Percentiles rank a stretch among this genome's conserved stretches.
phyloP scores from a whole-genome alignment of 2,329 filamentous ascomycete genomes.

The Diaporthe sp. region DNA sequence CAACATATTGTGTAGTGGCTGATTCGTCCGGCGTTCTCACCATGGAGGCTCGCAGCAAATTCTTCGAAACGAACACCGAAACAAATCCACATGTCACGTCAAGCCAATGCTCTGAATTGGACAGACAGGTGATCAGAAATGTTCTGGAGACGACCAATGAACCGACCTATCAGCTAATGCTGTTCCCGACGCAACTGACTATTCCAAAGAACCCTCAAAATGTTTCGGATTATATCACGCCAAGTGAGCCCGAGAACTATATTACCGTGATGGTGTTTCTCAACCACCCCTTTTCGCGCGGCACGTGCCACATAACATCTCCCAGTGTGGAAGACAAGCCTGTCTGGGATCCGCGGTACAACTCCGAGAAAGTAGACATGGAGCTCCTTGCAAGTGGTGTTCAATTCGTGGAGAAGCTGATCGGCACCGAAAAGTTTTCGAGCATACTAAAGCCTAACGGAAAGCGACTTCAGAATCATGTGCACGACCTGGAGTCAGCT shows the following conservation, averaged over 20 bases:
- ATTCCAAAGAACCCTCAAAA: slow-evolving; percentile 42
- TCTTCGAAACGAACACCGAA: neutral
- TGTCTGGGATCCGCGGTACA: slow-evolving; percentile 67
- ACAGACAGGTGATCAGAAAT: neutral
- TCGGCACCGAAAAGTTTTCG: slow-evolving; percentile 53
- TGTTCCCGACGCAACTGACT: slow-evolving; percentile 45
- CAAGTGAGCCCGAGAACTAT: slow-evolving; percentile 57
- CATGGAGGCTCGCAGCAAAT: slow-evolving; percentile 14
- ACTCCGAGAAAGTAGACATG: slow-evolving; percentile 61
- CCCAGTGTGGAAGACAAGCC: slow-evolving; percentile 56
- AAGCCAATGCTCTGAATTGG: neutral
- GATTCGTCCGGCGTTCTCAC: slow-evolving; percentile 15
- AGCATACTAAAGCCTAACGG: slow-evolving; percentile 51
- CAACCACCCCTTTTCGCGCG: slow-evolving; percentile 69
- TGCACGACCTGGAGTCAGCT: slow-evolving; percentile 42
- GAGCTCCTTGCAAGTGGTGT: slow-evolving; percentile 57
- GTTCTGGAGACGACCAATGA: slow-evolving; percentile 36
- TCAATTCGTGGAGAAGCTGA: slow-evolving; percentile 56
- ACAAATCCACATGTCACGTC: neutral
- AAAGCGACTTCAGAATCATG: slow-evolving; percentile 40
- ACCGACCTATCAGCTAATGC: slow-evolving; percentile 46
- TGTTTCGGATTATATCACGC: slow-evolving; percentile 44
- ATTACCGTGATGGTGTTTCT: slow-evolving; percentile 66
- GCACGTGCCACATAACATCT: slow-evolving; percentile 66
- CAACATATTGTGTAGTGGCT: neutral